These are phyloP conservation scores for Penstemon newberryi DNA, from an alignment of 257 asterid species.

Conservation along the genomic window DNA sequence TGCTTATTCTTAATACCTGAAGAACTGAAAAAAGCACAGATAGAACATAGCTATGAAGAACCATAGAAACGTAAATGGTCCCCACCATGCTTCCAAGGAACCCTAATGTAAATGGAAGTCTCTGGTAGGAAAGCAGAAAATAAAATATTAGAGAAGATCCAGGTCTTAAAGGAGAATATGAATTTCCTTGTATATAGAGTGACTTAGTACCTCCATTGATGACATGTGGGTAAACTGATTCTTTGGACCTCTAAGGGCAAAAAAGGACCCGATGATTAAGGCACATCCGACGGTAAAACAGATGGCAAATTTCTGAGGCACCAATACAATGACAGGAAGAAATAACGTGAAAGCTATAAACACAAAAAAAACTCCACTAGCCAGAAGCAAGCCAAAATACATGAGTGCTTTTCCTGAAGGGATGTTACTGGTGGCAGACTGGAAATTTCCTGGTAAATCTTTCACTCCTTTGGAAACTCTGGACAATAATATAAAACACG, in stretches of 20 bases:
- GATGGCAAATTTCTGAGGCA: conserved; percentile 90
- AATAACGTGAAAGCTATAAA: conserved; percentile 83
- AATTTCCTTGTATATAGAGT: conserved; percentile 1
- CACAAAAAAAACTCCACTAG: conserved; percentile 81
- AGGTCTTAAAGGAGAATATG: conserved; percentile 5
- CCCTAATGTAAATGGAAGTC: conserved; percentile 92
- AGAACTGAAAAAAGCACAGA: conserved; percentile 78
- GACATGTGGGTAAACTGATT: conserved; percentile 83
- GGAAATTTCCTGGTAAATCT: conserved; percentile 84
- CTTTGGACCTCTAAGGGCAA: conserved; percentile 84
- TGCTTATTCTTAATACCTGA: conserved; percentile 54
- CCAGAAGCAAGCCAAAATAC: conserved; percentile 83
- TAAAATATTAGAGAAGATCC: conserved; percentile 27
- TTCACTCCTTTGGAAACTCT: conserved; percentile 92
- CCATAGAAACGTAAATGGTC: conserved; percentile 91
- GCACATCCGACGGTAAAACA: conserved; percentile 87
- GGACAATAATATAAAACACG: conserved; percentile 23
- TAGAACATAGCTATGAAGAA: conserved; percentile 89
- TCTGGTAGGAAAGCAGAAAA: conserved; percentile 46
- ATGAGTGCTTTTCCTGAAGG: conserved; percentile 91
- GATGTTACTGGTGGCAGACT: conserved; percentile 88
- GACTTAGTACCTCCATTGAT: conserved; percentile 70
- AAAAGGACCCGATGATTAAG: conserved; percentile 84
- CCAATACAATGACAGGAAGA: conserved; percentile 86
- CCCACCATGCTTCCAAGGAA: conserved; percentile 88